Evolutionary conservation across 1,284 basidiomycete genomes (phyloP).

Genomic region (Taiwanofungus camphoratus): DNA sequence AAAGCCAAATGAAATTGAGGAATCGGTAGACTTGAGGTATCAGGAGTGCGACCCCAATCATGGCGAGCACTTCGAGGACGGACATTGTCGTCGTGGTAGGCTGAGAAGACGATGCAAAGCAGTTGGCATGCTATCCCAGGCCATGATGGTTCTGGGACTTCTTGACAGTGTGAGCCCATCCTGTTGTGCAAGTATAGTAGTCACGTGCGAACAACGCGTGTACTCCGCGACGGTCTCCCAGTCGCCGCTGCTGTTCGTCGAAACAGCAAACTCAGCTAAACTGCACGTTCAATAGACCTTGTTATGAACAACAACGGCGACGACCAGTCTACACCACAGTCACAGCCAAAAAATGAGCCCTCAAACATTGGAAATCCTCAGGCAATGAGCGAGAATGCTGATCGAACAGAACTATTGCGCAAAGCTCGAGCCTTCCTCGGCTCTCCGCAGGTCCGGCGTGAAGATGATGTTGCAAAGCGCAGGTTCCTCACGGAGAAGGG

Average conservation of each 20-base stretch:
- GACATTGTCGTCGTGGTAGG: neutral
- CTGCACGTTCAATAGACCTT: too few relatives aligned
- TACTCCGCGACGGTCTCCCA: too few relatives aligned
- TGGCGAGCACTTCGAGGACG: conserved; percentile 7
- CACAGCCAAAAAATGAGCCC: neutral
- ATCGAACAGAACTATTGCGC: conserved; percentile 42
- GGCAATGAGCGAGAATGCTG: neutral
- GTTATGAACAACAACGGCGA: too few relatives aligned
- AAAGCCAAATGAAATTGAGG: conserved; percentile 22
- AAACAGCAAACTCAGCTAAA: too few relatives aligned
- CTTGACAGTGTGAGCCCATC: too few relatives aligned
- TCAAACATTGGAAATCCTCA: neutral
- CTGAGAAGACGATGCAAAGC: neutral
- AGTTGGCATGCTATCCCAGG: too few relatives aligned
- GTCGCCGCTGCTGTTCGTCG: too few relatives aligned
- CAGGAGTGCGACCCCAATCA: conserved; percentile 12
- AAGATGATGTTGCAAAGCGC: conserved; percentile 52
- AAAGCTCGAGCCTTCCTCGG: conserved; percentile 58
- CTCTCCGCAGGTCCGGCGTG: conserved; percentile 58
- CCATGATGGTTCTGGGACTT: too few relatives aligned
- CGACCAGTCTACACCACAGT: neutral
- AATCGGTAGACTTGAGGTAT: conserved; percentile 17
- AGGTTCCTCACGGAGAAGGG: conserved; percentile 71
- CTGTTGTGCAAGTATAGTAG: too few relatives aligned
- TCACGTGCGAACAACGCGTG: too few relatives aligned